These are phyloP conservation scores for Macroventuria anomochaeta DNA, from an alignment of 2,329 filamentous ascomycete species.

Conservation along the genomic window DNA sequence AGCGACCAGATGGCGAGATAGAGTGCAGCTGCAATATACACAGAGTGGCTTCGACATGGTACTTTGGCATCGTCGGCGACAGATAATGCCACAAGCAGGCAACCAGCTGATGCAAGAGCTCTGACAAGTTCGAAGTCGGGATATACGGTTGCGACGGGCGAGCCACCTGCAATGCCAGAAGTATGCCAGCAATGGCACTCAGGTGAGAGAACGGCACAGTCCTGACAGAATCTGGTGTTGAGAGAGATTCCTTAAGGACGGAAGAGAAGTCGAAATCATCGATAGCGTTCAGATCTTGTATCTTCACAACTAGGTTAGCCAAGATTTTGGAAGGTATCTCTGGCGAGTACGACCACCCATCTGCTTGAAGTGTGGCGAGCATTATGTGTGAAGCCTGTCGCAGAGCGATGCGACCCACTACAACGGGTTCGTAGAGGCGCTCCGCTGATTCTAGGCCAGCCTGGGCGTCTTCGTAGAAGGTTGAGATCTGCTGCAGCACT, in stretches of 20 bases:
- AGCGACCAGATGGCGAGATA: conserved; percentile 69
- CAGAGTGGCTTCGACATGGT: conserved; percentile 90
- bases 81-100: conserved; percentile 79
- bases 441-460: conserved; percentile 43
- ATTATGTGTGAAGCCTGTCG: conserved; percentile 41
- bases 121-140: conserved; percentile 58
- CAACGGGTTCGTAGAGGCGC: conserved; percentile 32
- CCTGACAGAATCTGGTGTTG: background rate
- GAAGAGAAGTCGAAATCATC: conserved; percentile 35
- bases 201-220: conserved; percentile 37
- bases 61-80: conserved; percentile 83
- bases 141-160: conserved; percentile 36
- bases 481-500: conserved; percentile 30
- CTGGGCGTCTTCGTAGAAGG: conserved; percentile 48
- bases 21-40: conserved; percentile 86
- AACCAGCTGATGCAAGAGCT: conserved; percentile 72
- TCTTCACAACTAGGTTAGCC: conserved; percentile 44
- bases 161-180: conserved; percentile 43
- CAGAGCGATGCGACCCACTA: conserved; percentile 39
- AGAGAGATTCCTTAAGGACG: conserved; percentile 33
- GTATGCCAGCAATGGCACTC: conserved; percentile 41
- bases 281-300: conserved; percentile 32
- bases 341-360: conserved; percentile 17
- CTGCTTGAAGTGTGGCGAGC: conserved; percentile 28
- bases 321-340: conserved; percentile 44